Evolutionary conservation across 345 rosid genomes (phyloP).

Genomic region (Trapa bicornis): DNA sequence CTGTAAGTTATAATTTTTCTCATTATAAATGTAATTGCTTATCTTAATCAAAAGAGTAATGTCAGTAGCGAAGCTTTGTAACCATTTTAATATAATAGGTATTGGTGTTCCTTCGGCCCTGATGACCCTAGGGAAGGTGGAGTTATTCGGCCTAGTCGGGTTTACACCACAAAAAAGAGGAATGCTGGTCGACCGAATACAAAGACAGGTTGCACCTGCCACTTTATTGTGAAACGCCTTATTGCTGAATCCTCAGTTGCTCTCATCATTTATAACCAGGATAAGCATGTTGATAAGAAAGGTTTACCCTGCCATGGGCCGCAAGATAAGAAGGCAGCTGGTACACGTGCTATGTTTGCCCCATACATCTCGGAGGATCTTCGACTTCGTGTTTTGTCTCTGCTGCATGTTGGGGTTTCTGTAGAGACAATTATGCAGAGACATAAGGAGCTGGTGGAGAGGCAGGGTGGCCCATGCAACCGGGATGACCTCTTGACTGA

Average conservation of each 20-base stretch:
- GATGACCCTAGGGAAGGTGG: slow-evolving; percentile 92
- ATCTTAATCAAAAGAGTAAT: background rate
- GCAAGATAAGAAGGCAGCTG: slow-evolving; percentile 87
- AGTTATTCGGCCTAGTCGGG: slow-evolving; percentile 75
- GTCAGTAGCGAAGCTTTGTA: slow-evolving; percentile 3
- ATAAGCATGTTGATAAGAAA: slow-evolving; percentile 81
- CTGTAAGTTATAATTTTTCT: slow-evolving; percentile 41
- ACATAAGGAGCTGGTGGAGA: slow-evolving; percentile 87
- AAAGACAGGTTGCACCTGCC: slow-evolving; percentile 92
- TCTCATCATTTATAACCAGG: slow-evolving; percentile 70
- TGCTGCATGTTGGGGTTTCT: slow-evolving; percentile 79
- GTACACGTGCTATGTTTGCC: slow-evolving; percentile 94
- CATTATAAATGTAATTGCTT: background rate
- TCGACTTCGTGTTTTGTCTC: slow-evolving; percentile 75
- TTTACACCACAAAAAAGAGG: slow-evolving; percentile 67
- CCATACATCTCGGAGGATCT: slow-evolving; percentile 97
- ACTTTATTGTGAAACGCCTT: slow-evolving; percentile 88
- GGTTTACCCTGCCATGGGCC: slow-evolving; percentile 94
- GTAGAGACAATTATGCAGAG: slow-evolving; percentile 96
- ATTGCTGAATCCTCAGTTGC: slow-evolving; percentile 86
- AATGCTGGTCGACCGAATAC: slow-evolving; percentile 93
- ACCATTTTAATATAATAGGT: slow-evolving; percentile 35
- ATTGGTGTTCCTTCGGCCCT: slow-evolving; percentile 98
- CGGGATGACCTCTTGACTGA: slow-evolving; percentile 87
- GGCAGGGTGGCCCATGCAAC: slow-evolving; percentile 74